Base-by-base conservation (phyloP, 2,329 filamentous ascomycete genomes). In the Furcasterigmium sp. region DNA sequence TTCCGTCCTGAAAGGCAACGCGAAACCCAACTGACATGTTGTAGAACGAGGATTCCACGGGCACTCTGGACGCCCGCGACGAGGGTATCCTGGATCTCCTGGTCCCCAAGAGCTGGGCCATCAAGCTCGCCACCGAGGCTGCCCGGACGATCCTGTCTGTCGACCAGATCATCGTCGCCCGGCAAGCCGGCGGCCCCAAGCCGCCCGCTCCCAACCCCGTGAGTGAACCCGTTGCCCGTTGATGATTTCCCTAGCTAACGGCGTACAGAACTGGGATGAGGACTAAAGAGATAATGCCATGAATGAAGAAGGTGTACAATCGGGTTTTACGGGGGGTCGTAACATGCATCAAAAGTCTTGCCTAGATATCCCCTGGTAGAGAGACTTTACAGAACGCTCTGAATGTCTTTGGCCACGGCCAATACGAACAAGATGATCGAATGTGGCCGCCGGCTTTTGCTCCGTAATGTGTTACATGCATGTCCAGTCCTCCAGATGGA, bases 81-180 rank as follows among this genome's bases (percentile, higher is more conserved):
- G 83, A 91, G 57, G 89, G 89, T 41, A 96, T 98, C 53, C 75
- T 98, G 43, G 94, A 98, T 62, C 76, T 98, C 35, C 78, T 97
- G 69, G 82, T 91, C 48, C 83, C 86, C 52, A 98, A 98, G 78
- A 84, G 83, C 60, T 97, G 91, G 91, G 93, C 93, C 37, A 95
- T 98, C 67, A 93, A 93, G 72, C 76, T 98, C 51, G 94, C 93
- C 29, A 96, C 91, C 19, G 93, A 98, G 69, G 85, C 93, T 32
- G 91, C 90, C 42, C 80, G 93, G 57, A 98, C 93, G 38, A 86
- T 98, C 23, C 73, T 98, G 51, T 95, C 90, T 38, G 93, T 98
- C 30, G 93, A 98, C 68, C 94, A 98, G 72, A 98, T 98, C 61
- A 98, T 98, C 62, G 93, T 98, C 45, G 91, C 94, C 50, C 83